phyloP scores from a whole-genome alignment of 1,284 basidiomycete species.

The Paramarasmius palmivorus region DNA sequence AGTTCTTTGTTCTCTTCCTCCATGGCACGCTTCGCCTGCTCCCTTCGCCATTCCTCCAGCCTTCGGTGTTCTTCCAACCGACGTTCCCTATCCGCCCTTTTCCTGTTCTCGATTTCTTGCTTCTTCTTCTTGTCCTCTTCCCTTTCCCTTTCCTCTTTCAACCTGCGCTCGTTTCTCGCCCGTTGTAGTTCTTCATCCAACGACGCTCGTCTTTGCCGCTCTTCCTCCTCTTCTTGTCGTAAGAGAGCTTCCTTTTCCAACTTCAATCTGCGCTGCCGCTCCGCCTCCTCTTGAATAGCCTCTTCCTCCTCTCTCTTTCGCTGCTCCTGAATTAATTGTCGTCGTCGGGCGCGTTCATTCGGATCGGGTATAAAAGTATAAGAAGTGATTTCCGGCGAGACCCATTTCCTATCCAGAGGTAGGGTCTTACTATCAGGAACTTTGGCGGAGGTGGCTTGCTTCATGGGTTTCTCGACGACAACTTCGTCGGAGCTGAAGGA shows the following conservation, averaged over 20 bases:
- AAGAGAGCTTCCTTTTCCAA: slow-evolving; percentile 47
- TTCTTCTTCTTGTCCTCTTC: slow-evolving; percentile 44
- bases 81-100: slow-evolving; percentile 47
- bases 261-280: slow-evolving; percentile 46
- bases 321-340: slow-evolving; percentile 39
- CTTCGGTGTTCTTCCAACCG: slow-evolving; percentile 53
- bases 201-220: slow-evolving; percentile 40
- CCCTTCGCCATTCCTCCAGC: slow-evolving; percentile 55
- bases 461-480: slow-evolving; percentile 17
- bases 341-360: slow-evolving; percentile 42
- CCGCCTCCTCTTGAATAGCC: slow-evolving; percentile 49
- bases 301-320: slow-evolving; percentile 50
- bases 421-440: too few relatives aligned
- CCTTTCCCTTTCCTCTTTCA: slow-evolving; percentile 46
- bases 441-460: slow-evolving; percentile 4
- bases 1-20: slow-evolving; percentile 46
- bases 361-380: slow-evolving; percentile 35
- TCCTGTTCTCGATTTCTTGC: slow-evolving; percentile 48
- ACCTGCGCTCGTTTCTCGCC: slow-evolving; percentile 43
- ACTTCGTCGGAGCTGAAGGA: slow-evolving; percentile 26
- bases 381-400: slow-evolving; percentile 20
- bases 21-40: slow-evolving; percentile 48
- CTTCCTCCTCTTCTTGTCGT: slow-evolving; percentile 50
- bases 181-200: slow-evolving; percentile 53
- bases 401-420: slow-evolving; percentile 37